Conservation (phyloP, 352 stramenopile genomes). For the Blastocystis sp. region DNA sequence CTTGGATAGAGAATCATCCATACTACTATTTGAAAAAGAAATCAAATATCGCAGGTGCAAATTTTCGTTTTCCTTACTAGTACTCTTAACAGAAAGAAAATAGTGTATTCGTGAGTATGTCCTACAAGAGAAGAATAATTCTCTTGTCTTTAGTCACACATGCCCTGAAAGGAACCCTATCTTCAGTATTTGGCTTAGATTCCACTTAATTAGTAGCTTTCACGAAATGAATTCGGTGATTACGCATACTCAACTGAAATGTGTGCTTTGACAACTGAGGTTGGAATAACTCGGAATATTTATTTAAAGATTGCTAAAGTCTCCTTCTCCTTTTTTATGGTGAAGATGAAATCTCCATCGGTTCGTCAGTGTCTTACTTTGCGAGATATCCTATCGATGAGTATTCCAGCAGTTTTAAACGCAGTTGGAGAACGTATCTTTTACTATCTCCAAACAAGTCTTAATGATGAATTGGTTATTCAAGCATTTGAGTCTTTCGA, state of each 20-base stretch:
- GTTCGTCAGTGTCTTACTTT: not conserved
- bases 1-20: not conserved
- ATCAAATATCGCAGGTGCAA: not conserved
- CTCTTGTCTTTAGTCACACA: conserved; percentile 40
- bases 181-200: not conserved
- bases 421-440: not conserved
- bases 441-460: conserved; percentile 24
- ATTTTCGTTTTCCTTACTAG: not conserved
- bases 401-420: conserved; percentile 20
- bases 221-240: not conserved
- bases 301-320: not conserved
- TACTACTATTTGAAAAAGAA: not conserved
- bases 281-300: not conserved
- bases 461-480: conserved; percentile 32
- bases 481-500: conserved; percentile 28
- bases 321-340: not conserved
- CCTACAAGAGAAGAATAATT: not conserved
- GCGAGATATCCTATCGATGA: not conserved
- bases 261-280: conserved; percentile 18
- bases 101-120: too few species aligned
- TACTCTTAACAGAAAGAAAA: not conserved
- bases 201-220: not conserved
- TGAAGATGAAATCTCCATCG: not conserved
- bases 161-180: not conserved
- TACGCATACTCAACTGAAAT: conserved; percentile 37